Evolutionary conservation across 441 rosid genomes (phyloP).

Genomic region (Lepidium campestre): DNA sequence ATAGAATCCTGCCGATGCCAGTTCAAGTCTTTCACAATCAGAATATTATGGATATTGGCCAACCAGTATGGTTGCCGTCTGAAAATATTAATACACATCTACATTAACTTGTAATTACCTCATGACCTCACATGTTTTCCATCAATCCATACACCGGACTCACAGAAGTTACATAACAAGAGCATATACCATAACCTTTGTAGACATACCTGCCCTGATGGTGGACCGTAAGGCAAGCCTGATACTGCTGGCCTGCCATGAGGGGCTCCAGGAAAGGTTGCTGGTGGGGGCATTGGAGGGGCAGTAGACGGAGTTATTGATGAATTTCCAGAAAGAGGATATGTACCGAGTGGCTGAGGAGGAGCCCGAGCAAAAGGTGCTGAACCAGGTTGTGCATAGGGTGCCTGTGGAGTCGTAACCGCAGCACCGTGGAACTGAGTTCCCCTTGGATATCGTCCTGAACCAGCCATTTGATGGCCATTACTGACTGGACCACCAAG

Average conservation of each 20-base stretch:
- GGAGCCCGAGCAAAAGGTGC: slow-evolving; percentile 37
- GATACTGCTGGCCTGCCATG: slow-evolving; percentile 39
- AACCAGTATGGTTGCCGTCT: neutral
- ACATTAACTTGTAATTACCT: neutral
- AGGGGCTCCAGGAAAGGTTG: slow-evolving; percentile 40
- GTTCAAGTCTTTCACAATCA: slow-evolving; percentile 1
- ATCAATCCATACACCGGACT: neutral
- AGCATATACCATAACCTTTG: neutral
- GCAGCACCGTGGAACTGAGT: slow-evolving; percentile 43
- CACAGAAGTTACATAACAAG: slow-evolving; percentile 8
- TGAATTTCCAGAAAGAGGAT: slow-evolving; percentile 27
- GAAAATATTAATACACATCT: neutral
- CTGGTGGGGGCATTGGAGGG: slow-evolving; percentile 35
- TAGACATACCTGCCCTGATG: slow-evolving; percentile 41
- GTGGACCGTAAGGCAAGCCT: slow-evolving; percentile 53
- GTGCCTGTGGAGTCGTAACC: slow-evolving; percentile 38
- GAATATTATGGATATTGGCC: neutral
- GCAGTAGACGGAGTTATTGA: slow-evolving; percentile 28
- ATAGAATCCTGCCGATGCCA: neutral
- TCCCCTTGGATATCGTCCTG: slow-evolving; percentile 44
- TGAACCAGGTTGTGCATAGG: slow-evolving; percentile 50
- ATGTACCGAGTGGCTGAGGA: slow-evolving; percentile 42
- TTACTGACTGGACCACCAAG: slow-evolving; percentile 49
- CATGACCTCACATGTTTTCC: slow-evolving; percentile 2
- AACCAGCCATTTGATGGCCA: slow-evolving; percentile 46